Conservation (phyloP, 106 monocot species). For the Gastrodia elata region DNA sequence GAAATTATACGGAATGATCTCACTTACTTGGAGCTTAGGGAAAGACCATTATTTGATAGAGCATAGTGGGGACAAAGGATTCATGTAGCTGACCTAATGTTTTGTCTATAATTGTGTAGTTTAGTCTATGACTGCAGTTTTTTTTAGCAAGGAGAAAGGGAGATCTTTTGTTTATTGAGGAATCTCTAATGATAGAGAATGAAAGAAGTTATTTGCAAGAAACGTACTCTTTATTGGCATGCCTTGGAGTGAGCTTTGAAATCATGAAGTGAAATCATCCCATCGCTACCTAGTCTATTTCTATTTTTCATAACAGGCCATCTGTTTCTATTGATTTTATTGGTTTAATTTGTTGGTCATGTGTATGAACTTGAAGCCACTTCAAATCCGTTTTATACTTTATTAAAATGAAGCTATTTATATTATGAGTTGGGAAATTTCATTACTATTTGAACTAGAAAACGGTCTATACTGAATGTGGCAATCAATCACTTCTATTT, state of each 20-base stretch:
- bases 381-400: background rate
- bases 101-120: background rate
- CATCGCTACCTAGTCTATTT: background rate
- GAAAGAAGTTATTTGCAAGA: background rate
- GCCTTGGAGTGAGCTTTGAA: background rate
- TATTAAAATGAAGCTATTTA: background rate
- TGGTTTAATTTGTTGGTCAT: background rate
- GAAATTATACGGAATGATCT: too few species aligned
- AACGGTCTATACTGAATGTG: background rate
- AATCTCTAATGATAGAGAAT: background rate
- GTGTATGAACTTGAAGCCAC: background rate
- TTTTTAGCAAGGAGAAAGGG: background rate
- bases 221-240: background rate
- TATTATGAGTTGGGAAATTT: background rate
- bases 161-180: background rate
- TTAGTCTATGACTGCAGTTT: background rate
- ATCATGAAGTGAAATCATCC: background rate
- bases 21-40: too few species aligned
- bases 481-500: background rate
- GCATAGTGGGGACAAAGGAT: too few species aligned
- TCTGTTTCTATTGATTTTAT: background rate
- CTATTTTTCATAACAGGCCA: background rate
- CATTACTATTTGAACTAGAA: background rate
- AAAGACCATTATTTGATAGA: too few species aligned
- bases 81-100: too few species aligned